A percentile compares a stretch with the other conserved stretches of the same genome.
phyloP scores from a whole-genome alignment of 2,329 filamentous ascomycete species.

The Orbilia javanica region DNA sequence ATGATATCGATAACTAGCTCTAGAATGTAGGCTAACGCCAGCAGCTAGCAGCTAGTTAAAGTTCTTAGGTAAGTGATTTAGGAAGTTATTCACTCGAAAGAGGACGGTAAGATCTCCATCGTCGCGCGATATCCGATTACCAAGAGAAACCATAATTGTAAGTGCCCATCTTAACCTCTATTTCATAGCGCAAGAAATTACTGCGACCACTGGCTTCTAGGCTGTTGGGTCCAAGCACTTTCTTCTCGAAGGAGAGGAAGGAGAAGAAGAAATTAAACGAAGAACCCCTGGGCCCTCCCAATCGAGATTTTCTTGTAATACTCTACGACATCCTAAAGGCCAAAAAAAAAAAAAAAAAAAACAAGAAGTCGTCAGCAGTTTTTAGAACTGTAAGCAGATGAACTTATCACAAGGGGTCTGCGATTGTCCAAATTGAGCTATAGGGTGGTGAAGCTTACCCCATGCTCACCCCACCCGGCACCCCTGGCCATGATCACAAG shows the following conservation, averaged over 20 bases:
- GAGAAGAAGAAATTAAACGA: background rate
- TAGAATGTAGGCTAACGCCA: background rate
- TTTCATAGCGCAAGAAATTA: background rate
- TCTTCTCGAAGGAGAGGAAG: no score
- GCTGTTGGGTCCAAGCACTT: no score
- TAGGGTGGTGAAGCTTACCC: slow-evolving; percentile 14
- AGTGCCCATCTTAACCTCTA: background rate
- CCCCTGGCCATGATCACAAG: slow-evolving; percentile 54
- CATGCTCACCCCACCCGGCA: slow-evolving; percentile 24
- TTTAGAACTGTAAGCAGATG: slow-evolving; percentile 33
- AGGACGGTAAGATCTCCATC: background rate
- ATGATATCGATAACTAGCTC: background rate
- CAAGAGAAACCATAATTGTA: background rate
- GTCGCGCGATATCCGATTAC: slow-evolving; percentile 48
- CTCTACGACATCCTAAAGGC: slow-evolving; percentile 15
- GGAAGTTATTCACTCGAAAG: background rate
- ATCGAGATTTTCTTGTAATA: background rate
- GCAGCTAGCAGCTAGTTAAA: background rate
- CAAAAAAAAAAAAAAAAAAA: background rate
- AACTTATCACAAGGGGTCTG: slow-evolving; percentile 39
- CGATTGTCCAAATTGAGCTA: slow-evolving; percentile 6
- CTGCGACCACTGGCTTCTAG: slow-evolving; percentile 17
- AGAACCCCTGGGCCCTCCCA: background rate
- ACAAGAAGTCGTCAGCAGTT: slow-evolving; percentile 31
- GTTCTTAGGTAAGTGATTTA: background rate